Conservation (phyloP, 208 protist species). For the Vickermania spadyakhi region DNA sequence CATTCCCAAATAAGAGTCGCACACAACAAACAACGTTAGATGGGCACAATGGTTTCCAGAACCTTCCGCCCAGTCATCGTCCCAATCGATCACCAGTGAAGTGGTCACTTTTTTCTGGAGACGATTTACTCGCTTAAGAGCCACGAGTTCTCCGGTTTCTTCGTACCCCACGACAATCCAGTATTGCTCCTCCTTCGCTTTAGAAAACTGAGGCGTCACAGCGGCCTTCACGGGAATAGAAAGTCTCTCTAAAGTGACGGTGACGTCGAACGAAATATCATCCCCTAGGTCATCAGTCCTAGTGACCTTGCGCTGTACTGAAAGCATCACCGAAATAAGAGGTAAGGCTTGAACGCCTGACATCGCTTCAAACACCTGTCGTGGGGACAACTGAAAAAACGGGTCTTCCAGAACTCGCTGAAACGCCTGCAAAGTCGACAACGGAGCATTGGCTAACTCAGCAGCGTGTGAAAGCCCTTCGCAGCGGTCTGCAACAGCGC, state of each 20-base stretch:
- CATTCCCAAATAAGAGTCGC: slow-evolving; percentile 88
- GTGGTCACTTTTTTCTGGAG: slow-evolving; percentile 34
- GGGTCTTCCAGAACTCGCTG: slow-evolving; percentile 38
- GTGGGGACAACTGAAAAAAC: slow-evolving; percentile 27
- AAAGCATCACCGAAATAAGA: slow-evolving; percentile 63
- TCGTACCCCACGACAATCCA: slow-evolving; percentile 86
- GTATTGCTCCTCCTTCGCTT: slow-evolving; percentile 89
- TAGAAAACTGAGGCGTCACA: slow-evolving; percentile 81
- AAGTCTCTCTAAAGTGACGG: slow-evolving; percentile 54
- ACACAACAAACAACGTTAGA: slow-evolving; percentile 78
- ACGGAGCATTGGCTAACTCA: slow-evolving; percentile 65
- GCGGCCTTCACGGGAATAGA: slow-evolving; percentile 39
- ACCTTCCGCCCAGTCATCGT: slow-evolving; percentile 65
- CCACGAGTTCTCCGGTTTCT: slow-evolving; percentile 82
- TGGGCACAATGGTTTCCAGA: slow-evolving; percentile 13
- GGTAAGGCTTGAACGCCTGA: slow-evolving; percentile 62
- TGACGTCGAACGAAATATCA: slow-evolving; percentile 33
- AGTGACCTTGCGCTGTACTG: slow-evolving; percentile 10
- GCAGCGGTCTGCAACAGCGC: slow-evolving; percentile 37
- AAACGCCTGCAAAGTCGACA: slow-evolving; percentile 26
- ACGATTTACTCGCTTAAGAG: slow-evolving; percentile 85
- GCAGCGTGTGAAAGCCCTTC: slow-evolving; percentile 42
- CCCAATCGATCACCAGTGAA: slow-evolving; percentile 79
- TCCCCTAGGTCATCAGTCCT: slow-evolving; percentile 19
- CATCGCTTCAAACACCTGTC: slow-evolving; percentile 62